Evolutionary conservation across 805 yeast genomes (phyloP), one percentile per base, ranked within the genome.

Genomic region (Phaffomyces antillensis): DNA sequence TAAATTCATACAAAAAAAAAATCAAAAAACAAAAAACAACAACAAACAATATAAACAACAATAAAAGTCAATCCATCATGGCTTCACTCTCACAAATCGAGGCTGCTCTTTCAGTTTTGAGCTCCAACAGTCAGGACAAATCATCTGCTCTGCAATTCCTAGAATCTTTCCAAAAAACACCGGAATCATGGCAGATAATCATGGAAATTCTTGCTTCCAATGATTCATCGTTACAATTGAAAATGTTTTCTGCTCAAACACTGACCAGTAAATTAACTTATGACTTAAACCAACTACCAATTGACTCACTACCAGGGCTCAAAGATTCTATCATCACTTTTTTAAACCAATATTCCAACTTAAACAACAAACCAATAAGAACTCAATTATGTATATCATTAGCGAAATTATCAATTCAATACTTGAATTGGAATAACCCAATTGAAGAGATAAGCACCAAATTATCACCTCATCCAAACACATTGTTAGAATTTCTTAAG

Each of bases 221-320:
- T 23, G 44, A 33, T 17, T 59, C 58, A 5, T 40, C 77, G 5
- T 51, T 79, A 37, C 86, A 83, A 58, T 66, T 84, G 41, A 81
- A 80, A 55, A 70, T 93, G 56, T 93, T 95, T 67, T 83, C 91
- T 15, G 84, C 97, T 0, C 99, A 95, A 62, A 93, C 99, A 0
- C 66, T 93, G 49, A 72, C 96, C 50, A 81, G 90, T 37, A 90
- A 76, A 55, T 76, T 88, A 42, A 84, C 86, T 12, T 90, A 86
- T 62, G 98, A 93, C 64, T 69, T 91, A 52, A 69, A 74, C 43
- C 98, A 93, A 63, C 65, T 93, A 6, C 86, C 88, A 0, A 69
- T 64, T 23, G 75, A 72, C 7, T 70, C 79, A n/a, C 64, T 80
- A 42, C 54, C 65, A 16, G 75, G 73, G n/a, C 72, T 93, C 47